Evolutionary conservation across 306 rosid species (phyloP).

Genomic region (Delonix regia): DNA sequence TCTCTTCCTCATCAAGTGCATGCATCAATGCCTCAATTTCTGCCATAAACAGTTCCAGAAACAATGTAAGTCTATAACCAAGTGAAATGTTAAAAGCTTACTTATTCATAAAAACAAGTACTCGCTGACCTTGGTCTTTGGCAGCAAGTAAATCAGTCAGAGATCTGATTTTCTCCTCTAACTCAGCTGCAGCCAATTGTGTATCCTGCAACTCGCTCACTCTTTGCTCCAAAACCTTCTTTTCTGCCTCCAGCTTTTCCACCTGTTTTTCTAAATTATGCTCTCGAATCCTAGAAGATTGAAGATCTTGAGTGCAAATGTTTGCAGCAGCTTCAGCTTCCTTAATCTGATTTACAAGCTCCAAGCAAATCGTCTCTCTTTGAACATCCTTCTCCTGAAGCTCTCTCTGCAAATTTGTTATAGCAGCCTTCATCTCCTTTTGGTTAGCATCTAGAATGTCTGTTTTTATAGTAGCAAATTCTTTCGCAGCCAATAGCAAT

Average conservation of each 20-base stretch:
- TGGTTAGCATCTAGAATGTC: conserved; percentile 61
- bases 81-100: conserved; percentile 31
- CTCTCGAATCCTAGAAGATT: conserved; percentile 62
- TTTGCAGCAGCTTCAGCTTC: conserved; percentile 75
- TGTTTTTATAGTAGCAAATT: conserved; percentile 62
- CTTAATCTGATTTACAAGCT: conserved; percentile 86
- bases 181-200: conserved; percentile 55
- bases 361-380: conserved; percentile 78
- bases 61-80: conserved; percentile 17
- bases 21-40: conserved; percentile 94
- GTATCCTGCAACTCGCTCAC: conserved; percentile 59
- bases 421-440: conserved; percentile 75
- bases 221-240: conserved; percentile 61
- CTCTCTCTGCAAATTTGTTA: conserved; percentile 77
- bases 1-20: conserved; percentile 95
- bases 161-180: conserved; percentile 67
- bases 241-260: conserved; percentile 59
- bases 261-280: conserved; percentile 62
- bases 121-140: conserved; percentile 85
- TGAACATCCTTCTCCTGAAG: conserved; percentile 95
- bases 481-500: conserved; percentile 64
- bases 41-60: conserved; percentile 50
- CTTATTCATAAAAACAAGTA: neutral
- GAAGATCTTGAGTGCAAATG: conserved; percentile 66
- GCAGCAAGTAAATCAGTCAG: conserved; percentile 65